Evolutionary conservation across 2,329 filamentous ascomycete genomes (phyloP).

Genomic region (Stylonectria norvegica): DNA sequence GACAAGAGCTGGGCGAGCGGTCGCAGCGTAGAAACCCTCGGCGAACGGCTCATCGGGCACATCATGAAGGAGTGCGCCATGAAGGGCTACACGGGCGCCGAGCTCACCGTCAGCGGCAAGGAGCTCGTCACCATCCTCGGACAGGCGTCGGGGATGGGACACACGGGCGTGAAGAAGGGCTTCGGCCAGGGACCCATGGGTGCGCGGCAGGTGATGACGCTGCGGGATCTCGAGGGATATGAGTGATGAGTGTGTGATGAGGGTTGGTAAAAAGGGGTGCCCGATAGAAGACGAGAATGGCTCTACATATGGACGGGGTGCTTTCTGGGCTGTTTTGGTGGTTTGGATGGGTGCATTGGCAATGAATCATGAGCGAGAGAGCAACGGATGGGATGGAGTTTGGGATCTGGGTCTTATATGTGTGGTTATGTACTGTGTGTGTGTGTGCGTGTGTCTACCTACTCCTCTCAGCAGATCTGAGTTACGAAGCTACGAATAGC

Average conservation of each 20-base stretch:
- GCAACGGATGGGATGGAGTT: slow-evolving; percentile 17
- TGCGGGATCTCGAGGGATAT: slow-evolving; percentile 29
- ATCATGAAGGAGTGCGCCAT: slow-evolving; percentile 35
- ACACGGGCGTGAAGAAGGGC: slow-evolving; percentile 21
- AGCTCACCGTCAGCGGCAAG: slow-evolving; percentile 27
- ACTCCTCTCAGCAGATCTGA: neutral
- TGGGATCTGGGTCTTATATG: slow-evolving; percentile 9
- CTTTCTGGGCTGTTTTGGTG: too few relatives aligned
- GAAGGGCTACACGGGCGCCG: slow-evolving; percentile 28
- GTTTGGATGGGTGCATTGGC: slow-evolving; percentile 7
- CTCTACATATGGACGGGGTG: too few relatives aligned
- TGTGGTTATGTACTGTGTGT: neutral
- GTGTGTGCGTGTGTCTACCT: too few relatives aligned
- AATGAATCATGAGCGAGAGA: slow-evolving; percentile 14
- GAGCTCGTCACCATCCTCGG: slow-evolving; percentile 29
- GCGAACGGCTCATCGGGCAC: slow-evolving; percentile 47
- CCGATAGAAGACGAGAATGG: too few relatives aligned
- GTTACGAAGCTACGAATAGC: neutral
- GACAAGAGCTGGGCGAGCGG: slow-evolving; percentile 59
- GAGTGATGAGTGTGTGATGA: slow-evolving; percentile 25
- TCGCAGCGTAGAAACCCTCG: slow-evolving; percentile 56
- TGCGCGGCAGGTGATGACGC: slow-evolving; percentile 31
- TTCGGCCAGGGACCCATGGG: slow-evolving; percentile 29
- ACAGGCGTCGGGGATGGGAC: slow-evolving; percentile 26
- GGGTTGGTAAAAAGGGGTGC: too few relatives aligned